A percentile compares a stretch with the other conserved stretches of the same genome.
Evolutionary conservation across 148 eudicot genomes (phyloP).

Genomic region (Beta vulgaris): DNA sequence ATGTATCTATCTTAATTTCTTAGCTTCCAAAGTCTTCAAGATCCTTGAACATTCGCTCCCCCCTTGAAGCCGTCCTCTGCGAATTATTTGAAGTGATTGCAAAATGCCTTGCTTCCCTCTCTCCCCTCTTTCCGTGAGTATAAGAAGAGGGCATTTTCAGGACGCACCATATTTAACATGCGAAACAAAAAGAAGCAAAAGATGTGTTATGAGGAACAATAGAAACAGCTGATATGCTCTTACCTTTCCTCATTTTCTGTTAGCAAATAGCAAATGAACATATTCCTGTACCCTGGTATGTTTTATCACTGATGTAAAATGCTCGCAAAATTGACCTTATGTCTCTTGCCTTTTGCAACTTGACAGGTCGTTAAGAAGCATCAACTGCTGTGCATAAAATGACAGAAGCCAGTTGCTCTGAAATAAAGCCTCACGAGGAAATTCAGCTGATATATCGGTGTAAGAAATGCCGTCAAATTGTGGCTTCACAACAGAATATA

Average conservation of each 20-base stretch:
- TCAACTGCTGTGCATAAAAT: conserved; percentile 5
- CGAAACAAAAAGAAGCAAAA: not conserved
- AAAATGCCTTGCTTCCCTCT: not conserved
- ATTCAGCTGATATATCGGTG: conserved; percentile 59
- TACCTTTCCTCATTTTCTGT: not conserved
- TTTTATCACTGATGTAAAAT: not conserved
- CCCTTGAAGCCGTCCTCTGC: not conserved
- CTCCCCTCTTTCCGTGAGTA: not conserved
- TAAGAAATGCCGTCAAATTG: conserved; percentile 76
- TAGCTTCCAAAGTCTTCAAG: not conserved
- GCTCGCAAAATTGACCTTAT: not conserved
- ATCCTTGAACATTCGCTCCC: not conserved
- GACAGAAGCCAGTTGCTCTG: conserved; percentile 29
- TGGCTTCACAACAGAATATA: conserved; percentile 60
- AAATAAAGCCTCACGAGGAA: conserved; percentile 6
- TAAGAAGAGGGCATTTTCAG: not conserved
- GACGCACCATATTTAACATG: not conserved
- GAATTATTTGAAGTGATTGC: not conserved
- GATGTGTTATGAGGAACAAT: not conserved
- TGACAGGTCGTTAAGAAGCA: conserved; percentile 13
- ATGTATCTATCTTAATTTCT: not conserved
- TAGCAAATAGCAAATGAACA: not conserved
- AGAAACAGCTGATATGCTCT: not conserved
- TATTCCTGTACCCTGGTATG: not conserved
- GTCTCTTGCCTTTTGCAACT: not conserved